phyloP scores from a whole-genome alignment of 805 yeast species.

The Wickerhamiella sergipiensis region DNA sequence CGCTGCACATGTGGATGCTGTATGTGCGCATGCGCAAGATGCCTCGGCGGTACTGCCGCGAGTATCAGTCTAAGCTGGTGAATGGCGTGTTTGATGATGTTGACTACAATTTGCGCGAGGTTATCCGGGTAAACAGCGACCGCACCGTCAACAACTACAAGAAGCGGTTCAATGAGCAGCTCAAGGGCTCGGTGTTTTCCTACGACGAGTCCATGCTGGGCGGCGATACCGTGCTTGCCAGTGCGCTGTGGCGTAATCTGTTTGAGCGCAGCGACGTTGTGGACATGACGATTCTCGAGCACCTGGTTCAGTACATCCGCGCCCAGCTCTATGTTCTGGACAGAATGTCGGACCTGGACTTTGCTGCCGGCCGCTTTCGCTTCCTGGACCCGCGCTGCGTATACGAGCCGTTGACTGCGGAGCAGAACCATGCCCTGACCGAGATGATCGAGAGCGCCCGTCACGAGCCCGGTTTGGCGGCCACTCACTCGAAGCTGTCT shows the following conservation, averaged over 20 bases:
- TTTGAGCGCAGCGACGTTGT: constrained; percentile 74
- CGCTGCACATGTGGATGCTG: constrained; percentile 85
- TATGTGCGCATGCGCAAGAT: constrained; percentile 91
- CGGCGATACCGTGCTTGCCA: constrained; percentile 41
- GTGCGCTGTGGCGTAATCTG: constrained; percentile 55
- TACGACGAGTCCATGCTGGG: constrained; percentile 85
- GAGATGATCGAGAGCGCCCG: constrained; percentile 20
- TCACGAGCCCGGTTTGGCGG: constrained; percentile 12
- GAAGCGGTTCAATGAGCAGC: constrained; percentile 80
- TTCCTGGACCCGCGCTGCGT: constrained; percentile 74
- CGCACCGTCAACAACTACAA: constrained; percentile 73
- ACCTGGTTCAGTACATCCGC: constrained; percentile 78
- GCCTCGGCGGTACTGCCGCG: constrained; percentile 79
- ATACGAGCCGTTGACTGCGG: constrained; percentile 55
- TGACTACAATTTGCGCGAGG: constrained; percentile 72
- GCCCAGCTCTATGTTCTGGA: constrained; percentile 79
- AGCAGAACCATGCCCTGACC: constrained; percentile 33
- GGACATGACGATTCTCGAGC: constrained; percentile 74
- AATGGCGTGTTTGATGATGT: constrained; percentile 84
- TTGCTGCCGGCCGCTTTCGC: constrained; percentile 77
- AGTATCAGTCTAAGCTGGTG: constrained; percentile 82
- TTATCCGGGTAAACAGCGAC: constrained; percentile 70
- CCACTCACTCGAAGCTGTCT: constrained; percentile 13
- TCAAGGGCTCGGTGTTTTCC: constrained; percentile 77
- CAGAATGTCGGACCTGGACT: constrained; percentile 78